Base-by-base conservation (phyloP, 768 basidiomycete genomes). In the Serendipita sp. region DNA sequence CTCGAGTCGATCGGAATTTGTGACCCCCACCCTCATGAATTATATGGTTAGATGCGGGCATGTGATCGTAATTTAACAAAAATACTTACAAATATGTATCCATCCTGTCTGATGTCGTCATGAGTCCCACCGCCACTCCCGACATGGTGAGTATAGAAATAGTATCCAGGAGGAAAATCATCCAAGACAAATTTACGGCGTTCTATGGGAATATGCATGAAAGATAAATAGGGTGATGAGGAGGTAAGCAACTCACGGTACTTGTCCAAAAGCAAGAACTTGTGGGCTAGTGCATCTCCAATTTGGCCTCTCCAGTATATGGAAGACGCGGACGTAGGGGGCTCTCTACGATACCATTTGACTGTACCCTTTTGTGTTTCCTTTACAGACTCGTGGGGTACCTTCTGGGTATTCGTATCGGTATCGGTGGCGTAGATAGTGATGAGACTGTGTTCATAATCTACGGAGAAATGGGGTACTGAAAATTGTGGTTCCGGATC, bases 141-240 rank as follows among this genome's bases (percentile, higher is more conserved):
- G 17, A 24, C 53, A 11, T 58, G 20, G 33, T 34, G 53, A 11
- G 24, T n/a, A 58, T 58, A 58, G 13, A 58, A 31, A 31, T 33
- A 31, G 20, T 58, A 58, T 58, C 53, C 53, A n/a, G 2, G 53
- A n/a, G 53, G 53, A 28, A 58, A 58, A n/a, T 58, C 33, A 11
- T 13, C 28, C 53, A 58, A n/a, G 14, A 11, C 11, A 58, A 24
- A 58, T 9, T 58, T n/a, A 9, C 26, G 20, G 4, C 30, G 11
- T 5, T 33, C 53, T 48, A 28, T 48, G 45, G n/a, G 45, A 48
- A 38, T 5, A 7, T 38, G 5, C 38, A n/a, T 38, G 38, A 38
- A 14, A 9, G n/a, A 48, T 48, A 9, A 48, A 48, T 28, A 48
- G 7, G 9, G 26, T 48, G 45, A n/a, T n/a, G 45, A 48, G n/a